These are phyloP conservation scores for Beauveria pseudobassiana DNA, from an alignment of 2,329 filamentous ascomycete species.

Conservation along the genomic window DNA sequence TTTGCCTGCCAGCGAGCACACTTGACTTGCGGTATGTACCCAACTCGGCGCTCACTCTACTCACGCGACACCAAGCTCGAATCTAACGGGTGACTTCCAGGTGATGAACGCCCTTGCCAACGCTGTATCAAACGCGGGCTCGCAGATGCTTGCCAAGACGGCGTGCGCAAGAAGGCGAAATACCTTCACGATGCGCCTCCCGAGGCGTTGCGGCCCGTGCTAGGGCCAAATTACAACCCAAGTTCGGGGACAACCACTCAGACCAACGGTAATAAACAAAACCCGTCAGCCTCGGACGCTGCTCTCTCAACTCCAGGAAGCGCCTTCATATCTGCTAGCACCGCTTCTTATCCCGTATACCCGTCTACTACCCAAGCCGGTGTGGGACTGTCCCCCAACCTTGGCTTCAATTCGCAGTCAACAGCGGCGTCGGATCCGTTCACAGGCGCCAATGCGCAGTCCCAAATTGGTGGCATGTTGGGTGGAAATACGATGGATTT, in stretches of 20 bases:
- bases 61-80: slow-evolving; percentile 8
- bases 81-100: slow-evolving; percentile 41
- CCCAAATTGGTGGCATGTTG: slow-evolving; percentile 41
- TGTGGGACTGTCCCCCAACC: slow-evolving; percentile 39
- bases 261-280: slow-evolving; percentile 38
- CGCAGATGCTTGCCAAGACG: slow-evolving; percentile 87
- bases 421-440: slow-evolving; percentile 71
- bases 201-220: slow-evolving; percentile 80
- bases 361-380: slow-evolving; percentile 35
- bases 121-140: slow-evolving; percentile 91
- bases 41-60: background rate
- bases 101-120: slow-evolving; percentile 89
- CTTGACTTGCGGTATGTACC: slow-evolving; percentile 87
- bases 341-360: slow-evolving; percentile 44
- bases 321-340: slow-evolving; percentile 41
- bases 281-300: slow-evolving; percentile 39
- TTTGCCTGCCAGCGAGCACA: slow-evolving; percentile 96
- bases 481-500: slow-evolving; percentile 45
- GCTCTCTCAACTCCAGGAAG: slow-evolving; percentile 30
- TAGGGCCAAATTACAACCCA: slow-evolving; percentile 63
- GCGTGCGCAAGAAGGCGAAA: slow-evolving; percentile 96
- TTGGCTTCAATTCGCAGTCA: slow-evolving; percentile 56
- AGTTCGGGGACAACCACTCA: slow-evolving; percentile 36
- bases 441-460: slow-evolving; percentile 43
- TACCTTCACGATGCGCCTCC: slow-evolving; percentile 94